phyloP scores from a whole-genome alignment of 495 filamentous ascomycete genomes.

The Aspergillus cristatus region DNA sequence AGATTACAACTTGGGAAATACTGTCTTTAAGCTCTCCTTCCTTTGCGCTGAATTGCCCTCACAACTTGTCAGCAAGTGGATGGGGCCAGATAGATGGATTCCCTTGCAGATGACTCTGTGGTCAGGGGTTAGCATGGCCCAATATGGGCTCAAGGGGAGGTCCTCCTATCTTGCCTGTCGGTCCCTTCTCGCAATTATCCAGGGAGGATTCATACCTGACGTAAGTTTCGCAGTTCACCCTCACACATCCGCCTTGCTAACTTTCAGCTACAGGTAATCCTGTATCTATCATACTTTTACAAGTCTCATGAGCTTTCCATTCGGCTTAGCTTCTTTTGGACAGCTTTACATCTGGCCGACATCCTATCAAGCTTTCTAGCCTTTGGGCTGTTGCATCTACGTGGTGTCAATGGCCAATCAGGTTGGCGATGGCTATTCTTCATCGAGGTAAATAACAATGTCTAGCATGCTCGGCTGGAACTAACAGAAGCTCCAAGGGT shows the following conservation, averaged over 20 bases:
- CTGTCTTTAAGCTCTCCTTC: constrained; percentile 16
- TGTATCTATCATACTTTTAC: constrained; percentile 69
- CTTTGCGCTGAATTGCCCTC: constrained; percentile 49
- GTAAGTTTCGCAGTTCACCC: background rate
- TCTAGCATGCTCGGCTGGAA: too few relatives aligned
- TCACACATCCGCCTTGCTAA: constrained; percentile 1
- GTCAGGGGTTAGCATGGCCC: constrained; percentile 53
- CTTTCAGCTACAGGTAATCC: constrained; percentile 15
- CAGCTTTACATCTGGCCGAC: constrained; percentile 41
- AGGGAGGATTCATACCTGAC: constrained; percentile 47
- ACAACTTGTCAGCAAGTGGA: constrained; percentile 52
- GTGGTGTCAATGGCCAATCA: constrained; percentile 16
- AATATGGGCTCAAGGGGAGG: constrained; percentile 47
- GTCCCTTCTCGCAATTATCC: constrained; percentile 21
- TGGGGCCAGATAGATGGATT: constrained; percentile 71
- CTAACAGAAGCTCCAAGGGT: too few relatives aligned
- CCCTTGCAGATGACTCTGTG: constrained; percentile 64
- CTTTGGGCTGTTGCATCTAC: constrained; percentile 39
- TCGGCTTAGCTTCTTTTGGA: constrained; percentile 56
- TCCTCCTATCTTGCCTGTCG: constrained; percentile 39
- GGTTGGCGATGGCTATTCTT: constrained; percentile 36
- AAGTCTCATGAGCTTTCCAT: constrained; percentile 54
- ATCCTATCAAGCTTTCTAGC: constrained; percentile 40
- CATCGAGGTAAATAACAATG: constrained; percentile 33
- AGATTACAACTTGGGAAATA: constrained; percentile 27